These are phyloP conservation scores for Hippophae tibetana DNA, from an alignment of 306 rosid species.

Conservation along the genomic window DNA sequence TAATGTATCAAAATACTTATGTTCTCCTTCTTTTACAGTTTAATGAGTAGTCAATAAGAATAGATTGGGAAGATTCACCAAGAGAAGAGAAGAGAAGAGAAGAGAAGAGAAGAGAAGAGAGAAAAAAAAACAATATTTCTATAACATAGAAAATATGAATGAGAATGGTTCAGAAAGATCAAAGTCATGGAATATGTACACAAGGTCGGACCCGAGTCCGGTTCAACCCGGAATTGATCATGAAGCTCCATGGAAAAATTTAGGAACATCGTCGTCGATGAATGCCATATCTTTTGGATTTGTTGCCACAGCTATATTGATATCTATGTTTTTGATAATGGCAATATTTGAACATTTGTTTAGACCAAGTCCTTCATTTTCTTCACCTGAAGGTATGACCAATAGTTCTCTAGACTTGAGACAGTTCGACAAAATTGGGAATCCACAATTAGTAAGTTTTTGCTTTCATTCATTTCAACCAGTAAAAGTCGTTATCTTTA, in stretches of 20 bases:
- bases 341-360: slow-evolving; percentile 87
- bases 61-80: no score
- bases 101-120: not conserved
- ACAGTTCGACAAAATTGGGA: slow-evolving; percentile 37
- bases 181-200: slow-evolving; percentile 59
- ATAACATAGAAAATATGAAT: slow-evolving; percentile 28
- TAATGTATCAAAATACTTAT: no score
- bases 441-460: slow-evolving; percentile 45
- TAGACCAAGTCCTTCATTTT: slow-evolving; percentile 56
- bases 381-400: slow-evolving; percentile 37
- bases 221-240: slow-evolving; percentile 46
- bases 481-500: not conserved
- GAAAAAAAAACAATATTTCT: not conserved
- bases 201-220: slow-evolving; percentile 42
- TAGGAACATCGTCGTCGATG: slow-evolving; percentile 84
- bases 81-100: not conserved
- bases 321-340: slow-evolving; percentile 90
- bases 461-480: not conserved
- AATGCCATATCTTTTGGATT: slow-evolving; percentile 82
- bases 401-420: slow-evolving; percentile 32
- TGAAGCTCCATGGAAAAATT: slow-evolving; percentile 62
- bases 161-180: slow-evolving; percentile 44
- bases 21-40: no score
- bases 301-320: slow-evolving; percentile 91
- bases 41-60: no score